Evolutionary conservation across 192 early-diverging fungal genomes (phyloP).

Genomic region (Rhizophagus prolifer): DNA sequence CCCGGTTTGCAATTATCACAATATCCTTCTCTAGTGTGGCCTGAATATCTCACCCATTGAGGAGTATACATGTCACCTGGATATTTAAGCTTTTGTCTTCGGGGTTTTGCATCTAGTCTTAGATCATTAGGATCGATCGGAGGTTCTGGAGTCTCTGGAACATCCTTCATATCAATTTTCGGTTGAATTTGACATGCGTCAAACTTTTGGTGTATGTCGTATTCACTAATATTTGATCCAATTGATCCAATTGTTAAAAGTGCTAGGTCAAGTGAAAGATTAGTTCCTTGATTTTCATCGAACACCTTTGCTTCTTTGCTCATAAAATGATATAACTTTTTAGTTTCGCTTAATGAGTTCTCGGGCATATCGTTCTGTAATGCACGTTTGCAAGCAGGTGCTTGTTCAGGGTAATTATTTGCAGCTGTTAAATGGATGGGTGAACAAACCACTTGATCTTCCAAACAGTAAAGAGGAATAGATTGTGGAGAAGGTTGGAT

Average conservation of each 20-base stretch:
- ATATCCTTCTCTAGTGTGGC: conserved; percentile 77
- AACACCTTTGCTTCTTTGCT: not conserved
- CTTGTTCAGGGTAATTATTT: not conserved
- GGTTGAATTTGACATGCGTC: not conserved
- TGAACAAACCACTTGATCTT: not conserved
- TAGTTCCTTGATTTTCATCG: not conserved
- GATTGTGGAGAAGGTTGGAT: not conserved
- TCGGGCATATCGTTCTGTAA: not conserved
- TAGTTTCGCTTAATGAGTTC: too few species aligned
- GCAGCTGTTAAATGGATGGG: not conserved
- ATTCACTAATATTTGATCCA: not conserved
- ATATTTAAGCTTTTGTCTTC: conserved; percentile 73
- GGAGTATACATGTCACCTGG: conserved; percentile 78
- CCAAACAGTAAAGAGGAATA: not conserved
- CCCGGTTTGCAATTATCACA: conserved; percentile 81
- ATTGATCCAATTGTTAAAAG: not conserved
- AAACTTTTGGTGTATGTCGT: not conserved
- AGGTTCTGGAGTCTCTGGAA: not conserved
- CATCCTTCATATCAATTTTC: not conserved
- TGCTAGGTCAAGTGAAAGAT: not conserved
- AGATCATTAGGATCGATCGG: conserved; percentile 1
- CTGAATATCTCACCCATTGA: conserved; percentile 75
- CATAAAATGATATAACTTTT: not conserved
- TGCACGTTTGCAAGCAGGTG: not conserved
- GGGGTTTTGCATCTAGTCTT: conserved; percentile 8